Percentiles rank a stretch among this genome's conserved stretches.
phyloP scores from a whole-genome alignment of 768 basidiomycete species.

The Boletus rubescentipes region DNA sequence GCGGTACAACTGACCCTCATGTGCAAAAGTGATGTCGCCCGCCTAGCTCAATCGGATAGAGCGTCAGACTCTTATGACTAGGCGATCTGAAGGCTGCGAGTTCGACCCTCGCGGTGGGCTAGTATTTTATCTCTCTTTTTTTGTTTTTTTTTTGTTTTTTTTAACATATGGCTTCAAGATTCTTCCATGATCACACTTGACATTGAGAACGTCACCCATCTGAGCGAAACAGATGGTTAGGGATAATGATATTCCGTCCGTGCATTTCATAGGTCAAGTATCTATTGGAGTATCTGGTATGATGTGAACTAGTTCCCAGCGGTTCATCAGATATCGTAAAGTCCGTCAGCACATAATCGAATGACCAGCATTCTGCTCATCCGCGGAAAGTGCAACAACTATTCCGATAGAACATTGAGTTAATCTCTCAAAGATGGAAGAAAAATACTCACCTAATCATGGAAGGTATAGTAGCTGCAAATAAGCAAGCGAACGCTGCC shows the following conservation, averaged over 20 bases:
- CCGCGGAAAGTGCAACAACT: constrained; percentile 84
- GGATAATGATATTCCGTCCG: constrained; percentile 25
- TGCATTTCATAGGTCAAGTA: constrained; percentile 6
- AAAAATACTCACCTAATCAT: constrained; percentile 61
- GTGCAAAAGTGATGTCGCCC: constrained; percentile 30
- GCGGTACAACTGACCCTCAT: too few relatives aligned
- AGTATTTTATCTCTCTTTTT: constrained; percentile 24
- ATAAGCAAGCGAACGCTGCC: constrained; percentile 70
- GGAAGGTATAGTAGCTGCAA: constrained; percentile 69
- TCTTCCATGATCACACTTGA: too few relatives aligned
- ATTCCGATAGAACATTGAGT: constrained; percentile 1
- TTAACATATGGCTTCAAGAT: too few relatives aligned
- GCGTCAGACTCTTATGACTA: constrained; percentile 60
- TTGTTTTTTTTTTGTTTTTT: too few relatives aligned
- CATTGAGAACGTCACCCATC: too few relatives aligned
- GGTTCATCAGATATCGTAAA: constrained; percentile 17
- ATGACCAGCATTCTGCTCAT: constrained; percentile 38
- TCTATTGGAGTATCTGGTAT: constrained; percentile 6
- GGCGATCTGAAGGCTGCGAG: constrained; percentile 61
- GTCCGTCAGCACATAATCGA: constrained; percentile 15
- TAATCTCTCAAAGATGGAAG: background rate
- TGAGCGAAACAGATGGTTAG: background rate
- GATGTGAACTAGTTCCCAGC: constrained; percentile 1
- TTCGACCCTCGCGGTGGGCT: constrained; percentile 66
- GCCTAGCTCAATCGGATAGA: constrained; percentile 71